These are phyloP conservation scores for Monascus ruber DNA, from an alignment of 2,329 filamentous ascomycete genomes.

Conservation along the genomic window DNA sequence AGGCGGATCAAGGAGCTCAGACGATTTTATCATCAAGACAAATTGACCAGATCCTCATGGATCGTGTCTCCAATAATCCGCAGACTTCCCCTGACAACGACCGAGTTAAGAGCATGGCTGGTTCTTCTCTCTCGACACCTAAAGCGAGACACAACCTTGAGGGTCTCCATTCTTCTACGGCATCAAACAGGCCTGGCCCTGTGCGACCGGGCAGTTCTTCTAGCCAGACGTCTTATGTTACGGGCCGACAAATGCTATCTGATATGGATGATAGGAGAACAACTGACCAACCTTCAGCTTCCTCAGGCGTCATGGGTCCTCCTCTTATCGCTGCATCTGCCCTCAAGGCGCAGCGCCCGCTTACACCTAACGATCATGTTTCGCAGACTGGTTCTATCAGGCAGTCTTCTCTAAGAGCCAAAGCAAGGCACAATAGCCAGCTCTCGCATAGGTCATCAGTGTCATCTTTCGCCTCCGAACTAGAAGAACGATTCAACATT, in stretches of 20 bases:
- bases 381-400: slow-evolving; percentile 33
- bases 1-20: slow-evolving; percentile 64
- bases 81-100: slow-evolving; percentile 23
- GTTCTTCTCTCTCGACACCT: slow-evolving; percentile 27
- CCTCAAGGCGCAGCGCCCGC: slow-evolving; percentile 45
- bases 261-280: slow-evolving; percentile 57
- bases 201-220: slow-evolving; percentile 60
- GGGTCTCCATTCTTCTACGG: slow-evolving; percentile 19
- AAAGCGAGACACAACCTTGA: slow-evolving; percentile 20
- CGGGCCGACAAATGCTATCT: slow-evolving; percentile 61
- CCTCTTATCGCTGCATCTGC: slow-evolving; percentile 74
- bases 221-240: slow-evolving; percentile 47
- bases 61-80: slow-evolving; percentile 32
- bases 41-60: slow-evolving; percentile 63
- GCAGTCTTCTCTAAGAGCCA: slow-evolving; percentile 50
- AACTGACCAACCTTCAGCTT: slow-evolving; percentile 32
- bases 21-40: slow-evolving; percentile 72
- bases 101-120: slow-evolving; percentile 15
- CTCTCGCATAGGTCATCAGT: slow-evolving; percentile 67
- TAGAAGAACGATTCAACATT: slow-evolving; percentile 84
- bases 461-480: slow-evolving; percentile 88
- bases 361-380: slow-evolving; percentile 47
- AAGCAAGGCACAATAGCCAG: slow-evolving; percentile 30
- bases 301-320: slow-evolving; percentile 59
- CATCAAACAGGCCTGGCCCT: slow-evolving; percentile 21